These are phyloP conservation scores for Onygenales sp. DNA, from an alignment of 2,329 filamentous ascomycete species.

Conservation along the genomic window DNA sequence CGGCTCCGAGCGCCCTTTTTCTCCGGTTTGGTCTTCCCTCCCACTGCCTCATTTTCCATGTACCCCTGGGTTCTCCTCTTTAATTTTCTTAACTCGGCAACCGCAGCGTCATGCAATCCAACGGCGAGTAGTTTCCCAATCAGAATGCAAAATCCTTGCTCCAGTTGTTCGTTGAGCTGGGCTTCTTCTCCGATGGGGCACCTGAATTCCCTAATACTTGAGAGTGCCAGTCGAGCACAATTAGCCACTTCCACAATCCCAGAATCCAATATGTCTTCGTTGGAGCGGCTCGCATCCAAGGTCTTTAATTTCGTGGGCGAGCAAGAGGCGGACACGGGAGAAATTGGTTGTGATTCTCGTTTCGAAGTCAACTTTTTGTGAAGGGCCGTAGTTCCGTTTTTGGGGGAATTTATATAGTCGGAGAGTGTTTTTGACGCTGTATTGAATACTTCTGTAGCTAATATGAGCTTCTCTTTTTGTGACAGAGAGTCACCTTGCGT, in stretches of 20 bases:
- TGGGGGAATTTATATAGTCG: constrained; percentile 23
- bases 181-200: constrained; percentile 16
- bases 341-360: constrained; percentile 18
- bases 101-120: constrained; percentile 31
- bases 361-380: constrained; percentile 9
- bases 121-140: constrained; percentile 32
- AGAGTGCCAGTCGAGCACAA: constrained; percentile 31
- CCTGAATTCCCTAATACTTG: constrained; percentile 27
- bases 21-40: constrained; percentile 4
- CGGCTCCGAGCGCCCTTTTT: background rate
- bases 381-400: background rate
- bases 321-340: constrained; percentile 20
- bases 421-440: constrained; percentile 33
- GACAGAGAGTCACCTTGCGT: constrained; percentile 22
- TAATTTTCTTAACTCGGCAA: constrained; percentile 30
- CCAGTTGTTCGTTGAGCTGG: constrained; percentile 25
- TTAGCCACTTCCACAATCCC: constrained; percentile 27
- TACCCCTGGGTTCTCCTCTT: constrained; percentile 28
- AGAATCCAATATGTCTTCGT: constrained; percentile 6
- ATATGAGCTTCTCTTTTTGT: constrained; percentile 28
- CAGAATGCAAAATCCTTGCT: constrained; percentile 34
- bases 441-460: constrained; percentile 40
- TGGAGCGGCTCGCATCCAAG: background rate
- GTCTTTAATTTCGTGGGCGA: constrained; percentile 17
- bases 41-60: constrained; percentile 14